phyloP scores from a whole-genome alignment of 768 basidiomycete genomes.

The Tulasnella sp. region DNA sequence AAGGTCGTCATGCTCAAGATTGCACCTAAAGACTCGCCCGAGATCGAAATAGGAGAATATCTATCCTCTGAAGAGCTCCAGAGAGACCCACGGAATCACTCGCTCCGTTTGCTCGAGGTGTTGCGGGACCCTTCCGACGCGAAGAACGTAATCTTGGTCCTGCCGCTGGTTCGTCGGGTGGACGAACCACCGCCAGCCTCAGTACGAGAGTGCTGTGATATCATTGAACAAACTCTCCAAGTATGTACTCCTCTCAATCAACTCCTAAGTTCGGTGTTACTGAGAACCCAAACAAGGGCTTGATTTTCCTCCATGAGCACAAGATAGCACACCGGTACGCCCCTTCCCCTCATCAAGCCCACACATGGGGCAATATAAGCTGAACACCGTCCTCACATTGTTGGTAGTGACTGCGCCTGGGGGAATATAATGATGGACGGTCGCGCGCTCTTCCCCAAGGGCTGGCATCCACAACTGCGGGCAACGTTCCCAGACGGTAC shows the following conservation, averaged over 20 bases:
- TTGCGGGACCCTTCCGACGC: background rate
- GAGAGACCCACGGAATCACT: background rate
- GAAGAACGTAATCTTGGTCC: background rate
- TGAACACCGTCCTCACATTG: background rate
- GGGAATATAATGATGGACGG: slow-evolving; percentile 20
- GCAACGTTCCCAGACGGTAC: background rate
- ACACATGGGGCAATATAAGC: no score
- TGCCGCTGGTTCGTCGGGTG: background rate
- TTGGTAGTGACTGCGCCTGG: background rate
- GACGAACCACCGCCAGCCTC: background rate
- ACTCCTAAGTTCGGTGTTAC: background rate
- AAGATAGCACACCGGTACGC: slow-evolving; percentile 11
- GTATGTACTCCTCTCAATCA: background rate
- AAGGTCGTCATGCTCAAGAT: slow-evolving; percentile 5
- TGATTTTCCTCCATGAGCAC: slow-evolving; percentile 19
- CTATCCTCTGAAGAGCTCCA: background rate
- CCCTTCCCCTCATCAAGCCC: background rate
- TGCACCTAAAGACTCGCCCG: background rate
- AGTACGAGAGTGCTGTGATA: background rate
- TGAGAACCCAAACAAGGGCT: background rate
- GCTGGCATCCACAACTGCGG: slow-evolving; percentile 11
- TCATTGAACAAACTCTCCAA: slow-evolving; percentile 11
- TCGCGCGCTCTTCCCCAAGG: background rate
- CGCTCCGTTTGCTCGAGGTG: background rate
- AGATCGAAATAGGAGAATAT: background rate